Evolutionary conservation across 495 filamentous ascomycete genomes (phyloP).

Genomic region (Chaetomium tenue): DNA sequence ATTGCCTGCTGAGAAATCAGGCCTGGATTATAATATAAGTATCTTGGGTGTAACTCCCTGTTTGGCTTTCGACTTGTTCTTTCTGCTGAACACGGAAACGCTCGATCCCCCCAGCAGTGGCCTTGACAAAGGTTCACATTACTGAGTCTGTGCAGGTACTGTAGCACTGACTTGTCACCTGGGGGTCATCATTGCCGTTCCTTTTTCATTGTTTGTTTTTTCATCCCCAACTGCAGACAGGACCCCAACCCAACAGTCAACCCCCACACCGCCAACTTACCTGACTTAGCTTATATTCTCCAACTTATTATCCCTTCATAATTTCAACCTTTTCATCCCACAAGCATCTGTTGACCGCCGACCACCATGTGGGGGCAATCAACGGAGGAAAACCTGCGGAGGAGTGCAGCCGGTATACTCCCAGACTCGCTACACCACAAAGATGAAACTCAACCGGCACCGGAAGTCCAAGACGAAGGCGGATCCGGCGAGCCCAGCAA

Average conservation of each 20-base stretch:
- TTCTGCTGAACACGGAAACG: background rate
- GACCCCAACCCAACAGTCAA: too few species aligned
- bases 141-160: background rate
- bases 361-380: slow-evolving; percentile 20
- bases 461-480: background rate
- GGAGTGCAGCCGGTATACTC: slow-evolving; percentile 21
- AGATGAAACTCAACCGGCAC: slow-evolving; percentile 19
- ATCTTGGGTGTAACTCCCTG: background rate
- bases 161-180: slow-evolving; percentile 1
- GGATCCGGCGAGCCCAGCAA: slow-evolving; percentile 21
- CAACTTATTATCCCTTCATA: background rate
- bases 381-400: slow-evolving; percentile 28
- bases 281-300: too few species aligned
- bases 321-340: background rate
- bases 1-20: slow-evolving; percentile 13
- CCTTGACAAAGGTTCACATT: background rate
- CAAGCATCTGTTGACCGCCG: background rate
- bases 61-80: background rate
- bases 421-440: slow-evolving; percentile 32
- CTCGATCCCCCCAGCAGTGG: background rate
- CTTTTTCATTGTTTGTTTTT: background rate
- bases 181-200: slow-evolving; percentile 13
- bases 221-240: background rate
- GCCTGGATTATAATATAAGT: background rate
- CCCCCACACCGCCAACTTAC: background rate